Conservation (phyloP, 352 stramenopile species). For the Ochromonadaceae sp. region DNA sequence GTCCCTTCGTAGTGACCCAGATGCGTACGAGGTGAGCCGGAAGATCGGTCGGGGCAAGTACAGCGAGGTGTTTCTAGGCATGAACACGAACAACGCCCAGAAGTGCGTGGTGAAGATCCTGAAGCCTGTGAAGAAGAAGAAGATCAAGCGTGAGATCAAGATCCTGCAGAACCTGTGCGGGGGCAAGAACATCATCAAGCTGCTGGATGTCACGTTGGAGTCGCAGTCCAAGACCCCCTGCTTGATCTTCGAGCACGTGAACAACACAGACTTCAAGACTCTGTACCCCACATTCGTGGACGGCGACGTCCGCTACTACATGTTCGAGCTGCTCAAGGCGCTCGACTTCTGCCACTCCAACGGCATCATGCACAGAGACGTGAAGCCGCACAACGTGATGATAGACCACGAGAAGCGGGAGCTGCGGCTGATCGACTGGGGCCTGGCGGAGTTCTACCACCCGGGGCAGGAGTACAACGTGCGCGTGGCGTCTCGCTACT, state of each 20-base stretch:
- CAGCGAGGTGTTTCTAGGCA: slow-evolving; percentile 84
- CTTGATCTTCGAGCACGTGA: slow-evolving; percentile 90
- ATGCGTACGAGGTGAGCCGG: slow-evolving; percentile 93
- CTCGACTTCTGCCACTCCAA: slow-evolving; percentile 96
- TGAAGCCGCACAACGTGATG: slow-evolving; percentile 98
- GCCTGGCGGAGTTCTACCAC: slow-evolving; percentile 95
- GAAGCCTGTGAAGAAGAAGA: slow-evolving; percentile 99
- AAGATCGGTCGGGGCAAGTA: slow-evolving; percentile 99
- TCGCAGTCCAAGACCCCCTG: slow-evolving; percentile 90
- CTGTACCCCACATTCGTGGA: slow-evolving; percentile 89
- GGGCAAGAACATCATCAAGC: slow-evolving; percentile 89
- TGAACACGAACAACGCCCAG: slow-evolving; percentile 79
- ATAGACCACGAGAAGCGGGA: slow-evolving; percentile 95
- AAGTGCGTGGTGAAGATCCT: slow-evolving; percentile 98
- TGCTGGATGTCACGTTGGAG: slow-evolving; percentile 91
- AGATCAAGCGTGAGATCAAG: slow-evolving; percentile 96
- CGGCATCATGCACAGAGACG: slow-evolving; percentile 95
- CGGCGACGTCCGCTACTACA: slow-evolving; percentile 96
- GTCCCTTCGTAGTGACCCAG: slow-evolving; percentile 55
- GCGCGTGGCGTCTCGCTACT: slow-evolving; percentile 88
- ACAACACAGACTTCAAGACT: slow-evolving; percentile 96
- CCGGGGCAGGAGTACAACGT: slow-evolving; percentile 91
- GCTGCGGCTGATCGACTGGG: slow-evolving; percentile 92
- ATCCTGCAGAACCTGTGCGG: slow-evolving; percentile 96
- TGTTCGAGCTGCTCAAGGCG: slow-evolving; percentile 79